Conservation (phyloP, 2,329 filamentous ascomycete species). For the Ophiostoma tasmaniense region DNA sequence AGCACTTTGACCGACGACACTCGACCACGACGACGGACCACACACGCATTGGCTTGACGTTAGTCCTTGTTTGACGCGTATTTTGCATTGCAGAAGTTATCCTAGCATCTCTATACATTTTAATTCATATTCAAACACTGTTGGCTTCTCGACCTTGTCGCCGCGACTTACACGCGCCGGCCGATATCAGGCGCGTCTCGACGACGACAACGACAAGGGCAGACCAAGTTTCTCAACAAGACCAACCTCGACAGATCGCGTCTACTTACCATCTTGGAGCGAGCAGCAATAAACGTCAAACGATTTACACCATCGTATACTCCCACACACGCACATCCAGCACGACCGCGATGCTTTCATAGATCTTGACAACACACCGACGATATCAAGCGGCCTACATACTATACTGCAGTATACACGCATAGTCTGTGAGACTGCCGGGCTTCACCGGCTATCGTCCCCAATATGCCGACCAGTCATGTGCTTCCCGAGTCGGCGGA, state of each 20-base stretch:
- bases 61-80: background rate
- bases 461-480: slow-evolving; percentile 50
- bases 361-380: background rate
- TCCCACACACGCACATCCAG: background rate
- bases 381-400: background rate
- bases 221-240: background rate
- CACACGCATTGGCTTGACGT: background rate
- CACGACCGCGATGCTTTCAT: background rate
- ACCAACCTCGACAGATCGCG: background rate
- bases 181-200: background rate
- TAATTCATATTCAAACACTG: background rate
- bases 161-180: background rate
- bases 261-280: background rate
- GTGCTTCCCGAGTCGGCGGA: slow-evolving; percentile 43
- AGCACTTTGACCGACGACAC: background rate
- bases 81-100: background rate
- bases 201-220: background rate
- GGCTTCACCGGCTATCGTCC: background rate
- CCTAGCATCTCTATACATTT: background rate
- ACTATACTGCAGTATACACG: background rate
- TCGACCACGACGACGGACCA: background rate
- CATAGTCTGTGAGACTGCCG: background rate
- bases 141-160: background rate
- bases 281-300: background rate
- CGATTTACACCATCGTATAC: background rate